Percentiles rank a stretch among this genome's conserved stretches.
These are phyloP conservation scores for Aspergillus conjunctus DNA, from an alignment of 495 filamentous ascomycete genomes.

Conservation along the genomic window DNA sequence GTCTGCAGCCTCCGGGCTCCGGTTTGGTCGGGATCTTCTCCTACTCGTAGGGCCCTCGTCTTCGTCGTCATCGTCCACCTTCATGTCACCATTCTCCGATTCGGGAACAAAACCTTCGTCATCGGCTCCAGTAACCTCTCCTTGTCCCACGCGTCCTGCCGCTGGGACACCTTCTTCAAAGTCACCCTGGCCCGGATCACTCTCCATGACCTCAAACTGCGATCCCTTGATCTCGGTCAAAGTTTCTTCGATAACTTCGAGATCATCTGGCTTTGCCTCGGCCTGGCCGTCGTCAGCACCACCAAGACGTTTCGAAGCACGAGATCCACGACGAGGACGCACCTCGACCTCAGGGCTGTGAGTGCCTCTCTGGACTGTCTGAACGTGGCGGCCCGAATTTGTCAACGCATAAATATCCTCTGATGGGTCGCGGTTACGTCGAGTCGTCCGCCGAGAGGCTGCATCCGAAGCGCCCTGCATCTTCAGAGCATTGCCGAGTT, in stretches of 20 bases:
- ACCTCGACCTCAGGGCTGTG: conserved; percentile 63
- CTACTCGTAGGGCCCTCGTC: conserved; percentile 63
- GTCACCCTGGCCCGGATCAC: conserved; percentile 39
- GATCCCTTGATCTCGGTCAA: conserved; percentile 40
- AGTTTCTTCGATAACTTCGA: conserved; percentile 35
- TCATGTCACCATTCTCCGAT: conserved; percentile 49
- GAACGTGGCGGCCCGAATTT: conserved; percentile 74
- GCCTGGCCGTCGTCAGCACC: conserved; percentile 53
- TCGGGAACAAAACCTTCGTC: conserved; percentile 55
- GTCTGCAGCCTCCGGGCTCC: conserved; percentile 39
- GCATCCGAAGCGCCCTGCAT: conserved; percentile 32
- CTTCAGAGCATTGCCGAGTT: conserved; percentile 39
- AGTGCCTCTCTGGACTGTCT: conserved; percentile 60
- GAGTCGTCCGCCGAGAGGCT: conserved; percentile 57
- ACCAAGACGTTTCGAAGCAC: conserved; percentile 55
- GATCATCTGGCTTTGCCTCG: conserved; percentile 34
- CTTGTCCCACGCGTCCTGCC: conserved; percentile 23
- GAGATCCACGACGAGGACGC: conserved; percentile 57
- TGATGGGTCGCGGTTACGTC: conserved; percentile 58
- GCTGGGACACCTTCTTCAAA: conserved; percentile 37
- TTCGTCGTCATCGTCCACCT: conserved; percentile 62
- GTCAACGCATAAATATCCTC: conserved; percentile 67
- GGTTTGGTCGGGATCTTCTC: conserved; percentile 49
- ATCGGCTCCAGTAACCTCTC: conserved; percentile 37
- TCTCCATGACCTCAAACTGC: conserved; percentile 45